Evolutionary conservation across 2,329 filamentous ascomycete genomes (phyloP).

Genomic region (Colletotrichum filicis): DNA sequence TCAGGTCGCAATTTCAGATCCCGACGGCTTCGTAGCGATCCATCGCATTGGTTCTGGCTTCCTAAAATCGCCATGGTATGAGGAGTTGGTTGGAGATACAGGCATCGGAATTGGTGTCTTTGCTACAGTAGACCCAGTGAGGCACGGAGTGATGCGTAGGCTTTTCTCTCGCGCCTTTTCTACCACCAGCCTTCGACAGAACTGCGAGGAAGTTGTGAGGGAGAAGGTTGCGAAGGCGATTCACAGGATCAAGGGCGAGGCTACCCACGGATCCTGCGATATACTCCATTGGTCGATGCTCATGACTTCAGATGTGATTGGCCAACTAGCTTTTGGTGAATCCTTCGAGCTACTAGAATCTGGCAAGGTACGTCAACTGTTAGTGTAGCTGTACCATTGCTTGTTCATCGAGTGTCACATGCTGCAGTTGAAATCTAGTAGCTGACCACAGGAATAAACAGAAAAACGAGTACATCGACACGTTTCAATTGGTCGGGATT

Average conservation of each 20-base stretch:
- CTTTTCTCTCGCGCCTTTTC: conserved; percentile 54
- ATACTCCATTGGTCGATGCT: conserved; percentile 65
- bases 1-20: conserved; percentile 20
- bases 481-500: background rate
- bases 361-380: conserved; percentile 52
- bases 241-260: conserved; percentile 56
- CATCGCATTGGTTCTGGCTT: conserved; percentile 23
- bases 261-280: conserved; percentile 50
- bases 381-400: background rate
- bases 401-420: background rate
- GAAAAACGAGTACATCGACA: background rate
- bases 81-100: background rate
- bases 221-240: conserved; percentile 52
- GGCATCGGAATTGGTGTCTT: conserved; percentile 7
- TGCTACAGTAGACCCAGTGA: conserved; percentile 3
- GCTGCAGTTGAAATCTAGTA: background rate
- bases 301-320: conserved; percentile 65
- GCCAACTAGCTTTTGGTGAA: conserved; percentile 65
- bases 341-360: conserved; percentile 63
- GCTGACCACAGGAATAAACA: background rate
- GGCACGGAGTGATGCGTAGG: conserved; percentile 41
- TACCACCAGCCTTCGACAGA: conserved; percentile 46
- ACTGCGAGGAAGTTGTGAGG: conserved; percentile 46
- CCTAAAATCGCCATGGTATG: conserved; percentile 9
- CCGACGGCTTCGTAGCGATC: conserved; percentile 17